Conservation (phyloP, 495 filamentous ascomycete species). For the Penicillium cataractarum region DNA sequence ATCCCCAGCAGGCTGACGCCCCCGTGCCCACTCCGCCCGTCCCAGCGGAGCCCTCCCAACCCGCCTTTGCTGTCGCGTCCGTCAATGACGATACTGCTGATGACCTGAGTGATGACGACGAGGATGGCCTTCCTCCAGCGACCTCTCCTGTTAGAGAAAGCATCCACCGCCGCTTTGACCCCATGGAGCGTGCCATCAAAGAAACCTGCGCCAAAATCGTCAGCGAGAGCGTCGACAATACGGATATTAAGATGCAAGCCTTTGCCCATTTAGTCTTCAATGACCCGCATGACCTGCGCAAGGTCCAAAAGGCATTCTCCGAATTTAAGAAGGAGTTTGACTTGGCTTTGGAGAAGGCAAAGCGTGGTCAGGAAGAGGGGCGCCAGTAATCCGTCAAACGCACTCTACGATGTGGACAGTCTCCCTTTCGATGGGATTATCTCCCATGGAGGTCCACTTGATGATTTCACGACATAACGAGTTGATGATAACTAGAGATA, state of each 20-base stretch:
- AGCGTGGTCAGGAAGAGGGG: background rate
- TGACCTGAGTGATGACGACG: background rate
- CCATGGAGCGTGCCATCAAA: too few species aligned
- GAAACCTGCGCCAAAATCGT: too few species aligned
- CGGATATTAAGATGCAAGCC: too few species aligned
- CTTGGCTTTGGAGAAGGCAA: background rate
- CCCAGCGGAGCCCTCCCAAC: background rate
- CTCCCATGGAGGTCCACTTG: background rate
- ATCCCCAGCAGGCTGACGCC: background rate
- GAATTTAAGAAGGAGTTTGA: background rate
- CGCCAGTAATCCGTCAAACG: background rate
- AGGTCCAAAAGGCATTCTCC: background rate
- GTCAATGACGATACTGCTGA: background rate
- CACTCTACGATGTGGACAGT: background rate
- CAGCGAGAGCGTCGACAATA: too few species aligned
- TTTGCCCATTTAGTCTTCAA: too few species aligned
- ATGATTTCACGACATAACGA: background rate
- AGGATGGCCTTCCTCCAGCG: background rate
- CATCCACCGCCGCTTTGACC: too few species aligned
- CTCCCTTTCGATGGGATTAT: background rate
- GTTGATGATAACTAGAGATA: background rate
- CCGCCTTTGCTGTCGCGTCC: background rate
- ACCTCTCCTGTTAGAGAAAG: background rate
- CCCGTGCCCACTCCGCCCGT: background rate
- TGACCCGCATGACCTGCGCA: background rate